A percentile compares a stretch with the other conserved stretches of the same genome.
Conservation (phyloP, 768 basidiomycete species). For the Pisolithus microcarpus region DNA sequence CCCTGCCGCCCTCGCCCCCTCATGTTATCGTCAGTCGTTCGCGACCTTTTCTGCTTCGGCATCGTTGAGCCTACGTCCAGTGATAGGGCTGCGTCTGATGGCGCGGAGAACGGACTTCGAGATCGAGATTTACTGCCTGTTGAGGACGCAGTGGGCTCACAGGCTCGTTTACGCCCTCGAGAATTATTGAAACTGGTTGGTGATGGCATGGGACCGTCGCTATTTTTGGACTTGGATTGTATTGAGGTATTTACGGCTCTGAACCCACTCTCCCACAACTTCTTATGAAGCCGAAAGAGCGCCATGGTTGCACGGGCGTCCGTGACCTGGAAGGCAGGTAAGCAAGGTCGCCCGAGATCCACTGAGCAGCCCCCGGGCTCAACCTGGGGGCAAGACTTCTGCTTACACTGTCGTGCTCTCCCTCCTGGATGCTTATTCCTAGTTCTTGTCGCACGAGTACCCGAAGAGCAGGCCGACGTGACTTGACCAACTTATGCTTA, state of each 20-base stretch:
- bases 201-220: neutral
- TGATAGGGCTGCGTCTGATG: neutral
- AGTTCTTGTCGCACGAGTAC: slow-evolving; percentile 76
- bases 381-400: neutral
- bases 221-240: neutral
- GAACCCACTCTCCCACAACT: slow-evolving; percentile 66
- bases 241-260: slow-evolving; percentile 3
- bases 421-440: slow-evolving; percentile 71
- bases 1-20: slow-evolving; percentile 48
- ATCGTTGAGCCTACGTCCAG: neutral
- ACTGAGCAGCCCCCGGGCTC: neutral
- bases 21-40: slow-evolving; percentile 30
- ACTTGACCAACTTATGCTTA: slow-evolving; percentile 54
- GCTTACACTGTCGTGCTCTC: slow-evolving; percentile 87
- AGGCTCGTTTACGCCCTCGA: too few relatives aligned
- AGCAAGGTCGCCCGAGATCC: neutral
- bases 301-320: slow-evolving; percentile 97
- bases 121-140: neutral
- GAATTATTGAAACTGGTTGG: neutral
- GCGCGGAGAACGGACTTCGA: neutral
- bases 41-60: neutral
- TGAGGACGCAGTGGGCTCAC: neutral
- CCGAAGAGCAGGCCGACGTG: slow-evolving; percentile 66
- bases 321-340: slow-evolving; percentile 50
- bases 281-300: slow-evolving; percentile 74